phyloP scores from a whole-genome alignment of 768 basidiomycete species.

The Cyclocybe cylindracea region DNA sequence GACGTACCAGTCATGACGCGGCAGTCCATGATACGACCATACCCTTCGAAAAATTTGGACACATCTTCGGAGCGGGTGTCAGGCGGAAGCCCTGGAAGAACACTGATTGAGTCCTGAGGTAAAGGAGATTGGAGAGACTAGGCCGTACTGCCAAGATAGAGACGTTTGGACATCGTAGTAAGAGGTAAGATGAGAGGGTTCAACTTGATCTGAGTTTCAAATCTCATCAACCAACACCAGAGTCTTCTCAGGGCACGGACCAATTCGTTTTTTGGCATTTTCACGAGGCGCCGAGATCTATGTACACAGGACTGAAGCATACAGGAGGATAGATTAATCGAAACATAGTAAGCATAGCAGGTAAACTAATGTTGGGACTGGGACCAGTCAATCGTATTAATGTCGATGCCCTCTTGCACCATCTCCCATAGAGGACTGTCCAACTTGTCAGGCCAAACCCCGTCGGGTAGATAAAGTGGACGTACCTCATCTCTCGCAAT shows the following conservation, averaged over 20 bases:
- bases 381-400: slow-evolving; percentile 94
- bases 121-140: slow-evolving; percentile 1
- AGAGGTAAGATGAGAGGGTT: slow-evolving; percentile 30
- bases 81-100: slow-evolving; percentile 66
- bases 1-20: slow-evolving; percentile 89
- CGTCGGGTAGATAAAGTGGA: slow-evolving; percentile 5
- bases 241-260: slow-evolving; percentile 43
- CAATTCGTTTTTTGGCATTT: slow-evolving; percentile 18
- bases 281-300: background rate
- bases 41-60: slow-evolving; percentile 86
- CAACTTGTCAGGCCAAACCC: slow-evolving; percentile 9
- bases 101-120: slow-evolving; percentile 1
- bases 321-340: background rate
- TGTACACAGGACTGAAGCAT: slow-evolving; percentile 10
- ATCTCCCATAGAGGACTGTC: slow-evolving; percentile 96
- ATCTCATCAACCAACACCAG: slow-evolving; percentile 22
- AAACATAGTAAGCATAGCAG: slow-evolving; percentile 11
- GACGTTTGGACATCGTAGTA: slow-evolving; percentile 75
- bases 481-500: slow-evolving; percentile 91
- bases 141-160: slow-evolving; percentile 80
- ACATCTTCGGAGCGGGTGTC: slow-evolving; percentile 86
- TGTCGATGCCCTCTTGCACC: slow-evolving; percentile 98
- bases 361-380: slow-evolving; percentile 76
- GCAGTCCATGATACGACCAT: slow-evolving; percentile 86
- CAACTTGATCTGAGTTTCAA: slow-evolving; percentile 48